Base-by-base conservation (phyloP, 1,284 basidiomycete species). In the Microstroma glucosiphilum region DNA sequence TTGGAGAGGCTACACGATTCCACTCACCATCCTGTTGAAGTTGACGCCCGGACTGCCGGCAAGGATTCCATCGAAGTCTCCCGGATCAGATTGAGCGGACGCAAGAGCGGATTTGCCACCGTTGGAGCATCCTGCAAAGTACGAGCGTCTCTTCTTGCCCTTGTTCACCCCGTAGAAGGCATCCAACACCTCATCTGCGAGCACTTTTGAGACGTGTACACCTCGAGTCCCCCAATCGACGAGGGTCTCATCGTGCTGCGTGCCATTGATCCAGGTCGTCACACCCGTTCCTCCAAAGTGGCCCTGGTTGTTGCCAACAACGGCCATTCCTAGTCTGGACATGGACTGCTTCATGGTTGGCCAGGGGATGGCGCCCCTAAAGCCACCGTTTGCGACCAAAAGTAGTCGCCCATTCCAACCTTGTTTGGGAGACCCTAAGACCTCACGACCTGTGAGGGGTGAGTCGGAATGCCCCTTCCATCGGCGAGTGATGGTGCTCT, bases 1-100 rank as follows among this genome's bases (percentile, higher is more conserved):
- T 4, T 7, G 3, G 4, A 49, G 11, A 49, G 46, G 53, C 3
- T n/a, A 12, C 3, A 49, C 46, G 7, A 4, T 37, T 9, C 9
- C 9, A 37, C 30, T 37, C 30, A 37, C 30, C 55, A 80, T 13
- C 66, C 74, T 48, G 66, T 67, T 61, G 59, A 71, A 77, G 46
- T 66, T 58, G 53, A 69, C 68, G 21, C 76, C 78, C 8, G 79
- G 79, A 48, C 71, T 61, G n/a, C 76, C 79, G 4, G 69, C 74
- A 30, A 80, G 41, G 17, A 78, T 61, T 40, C 78, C 79, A 62
- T 80, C 76, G 64, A 75, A 80, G 59, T 79, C 72, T n/a, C 43
- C 64, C 0, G 72, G 71, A 60, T 62, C 73, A 1, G 65, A 57
- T 56, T 73, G 62, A 8, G 69, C 72, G 13, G 66, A 59, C 37